Base-by-base conservation (phyloP, 2,329 filamentous ascomycete genomes). In the Fusarium papillatum region DNA sequence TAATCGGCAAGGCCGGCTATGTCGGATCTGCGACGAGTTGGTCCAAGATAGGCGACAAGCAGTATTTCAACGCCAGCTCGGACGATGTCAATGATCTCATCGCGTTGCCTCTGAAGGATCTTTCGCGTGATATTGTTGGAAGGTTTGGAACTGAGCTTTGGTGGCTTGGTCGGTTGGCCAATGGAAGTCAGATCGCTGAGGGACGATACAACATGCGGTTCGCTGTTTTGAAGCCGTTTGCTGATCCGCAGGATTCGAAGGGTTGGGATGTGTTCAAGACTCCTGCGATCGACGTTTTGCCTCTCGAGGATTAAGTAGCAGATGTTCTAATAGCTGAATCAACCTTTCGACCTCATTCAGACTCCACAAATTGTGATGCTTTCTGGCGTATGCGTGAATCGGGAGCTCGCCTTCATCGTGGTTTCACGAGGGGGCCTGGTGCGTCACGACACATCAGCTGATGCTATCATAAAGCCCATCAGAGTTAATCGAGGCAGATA, bases 201-300 rank as follows among this genome's bases (percentile, higher is more conserved):
- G 72, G 72, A 17, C 64, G 64, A 41, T 74, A 74, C 43, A 64
- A 65, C 29, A 73, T 70, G 71, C 64, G 71, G 16, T 67, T 73
- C 38, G 71, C 71, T 19, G 68, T 46, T 11, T 26, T 73, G 64
- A 63, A 34, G 34, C 71, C 71, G 6, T 70, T 72, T 29, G 70
- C 67, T 5, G 65, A 73, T 10, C 71, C 71, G 16, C 31, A 65
- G 9, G 26, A 38, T 7, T 66, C 68, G 2, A 43, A 61, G 31
- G 38, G 59, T 31, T 61, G 59, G 59, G 59, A 61, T 29, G 38
- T 61, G 7, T 61, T 61, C 38, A 61, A 61, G 38, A 61, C 59
- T 43, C 59, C 59, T 16, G 59, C 24, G 6, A 19, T 61, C 43
- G 36, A 39, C 4, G 59, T 61, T 41, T 43, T 61, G 38, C 24